Percentiles rank a stretch among this genome's conserved stretches.
These are phyloP conservation scores for Xenoacremonium recifei DNA, from an alignment of 2,329 filamentous ascomycete genomes.

Conservation along the genomic window DNA sequence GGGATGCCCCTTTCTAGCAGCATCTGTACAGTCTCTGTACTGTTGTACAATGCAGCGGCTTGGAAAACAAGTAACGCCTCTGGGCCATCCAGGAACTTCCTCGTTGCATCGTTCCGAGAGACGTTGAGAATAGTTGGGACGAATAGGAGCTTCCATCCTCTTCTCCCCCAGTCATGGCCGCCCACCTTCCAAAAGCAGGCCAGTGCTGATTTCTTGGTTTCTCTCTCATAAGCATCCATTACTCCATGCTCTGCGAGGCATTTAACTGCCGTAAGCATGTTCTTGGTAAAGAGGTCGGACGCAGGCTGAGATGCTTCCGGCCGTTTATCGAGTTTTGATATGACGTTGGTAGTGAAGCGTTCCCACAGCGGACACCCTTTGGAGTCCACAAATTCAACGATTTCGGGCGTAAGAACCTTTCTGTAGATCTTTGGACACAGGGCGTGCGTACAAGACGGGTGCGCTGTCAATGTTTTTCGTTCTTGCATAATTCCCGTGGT, in stretches of 20 bases:
- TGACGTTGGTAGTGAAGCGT: conserved; percentile 19
- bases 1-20: no score
- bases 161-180: not conserved
- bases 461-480: no score
- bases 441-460: conserved; percentile 21
- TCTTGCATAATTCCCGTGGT: no score
- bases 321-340: conserved; percentile 2
- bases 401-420: conserved; percentile 23
- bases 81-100: conserved; percentile 1
- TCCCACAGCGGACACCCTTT: conserved; percentile 22
- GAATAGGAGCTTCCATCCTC: conserved; percentile 14
- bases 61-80: not conserved
- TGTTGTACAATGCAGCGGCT: not conserved
- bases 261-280: conserved; percentile 13
- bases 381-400: conserved; percentile 16
- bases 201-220: conserved; percentile 15
- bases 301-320: conserved; percentile 14
- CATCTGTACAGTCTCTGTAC: no score
- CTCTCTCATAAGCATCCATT: conserved; percentile 13
- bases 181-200: conserved; percentile 2
- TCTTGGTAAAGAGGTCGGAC: no score
- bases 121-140: conserved; percentile 8
- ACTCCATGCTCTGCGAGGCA: conserved; percentile 14
- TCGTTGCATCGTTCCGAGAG: not conserved
- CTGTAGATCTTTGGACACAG: conserved; percentile 14